Evolutionary conservation across 495 filamentous ascomycete species (phyloP).

Genomic region (Chaetomium cochliodes): DNA sequence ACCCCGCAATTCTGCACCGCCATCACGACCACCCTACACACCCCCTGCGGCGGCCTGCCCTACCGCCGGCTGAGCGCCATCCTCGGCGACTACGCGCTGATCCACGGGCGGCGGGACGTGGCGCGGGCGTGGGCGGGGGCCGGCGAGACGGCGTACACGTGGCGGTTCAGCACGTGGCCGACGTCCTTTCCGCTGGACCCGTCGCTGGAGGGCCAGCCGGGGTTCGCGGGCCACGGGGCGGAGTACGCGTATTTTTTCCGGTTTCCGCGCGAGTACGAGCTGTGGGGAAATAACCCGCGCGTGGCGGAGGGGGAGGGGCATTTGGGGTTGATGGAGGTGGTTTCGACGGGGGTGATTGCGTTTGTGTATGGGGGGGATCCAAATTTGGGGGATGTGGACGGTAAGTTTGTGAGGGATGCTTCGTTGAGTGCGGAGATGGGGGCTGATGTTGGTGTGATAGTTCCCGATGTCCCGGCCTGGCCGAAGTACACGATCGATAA

Average conservation of each 20-base stretch:
- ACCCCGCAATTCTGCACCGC: not conserved
- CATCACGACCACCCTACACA: not conserved
- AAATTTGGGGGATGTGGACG: not conserved
- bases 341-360: not conserved
- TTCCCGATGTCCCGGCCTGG: not conserved
- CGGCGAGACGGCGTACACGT: not conserved
- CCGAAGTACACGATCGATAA: not conserved
- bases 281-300: not conserved
- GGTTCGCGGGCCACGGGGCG: not conserved
- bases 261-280: not conserved
- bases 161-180: not conserved
- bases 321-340: not conserved
- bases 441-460: not conserved
- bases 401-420: not conserved
- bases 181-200: not conserved
- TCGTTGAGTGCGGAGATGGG: not conserved
- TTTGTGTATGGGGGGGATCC: not conserved
- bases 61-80: not conserved
- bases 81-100: not conserved
- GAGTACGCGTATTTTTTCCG: not conserved
- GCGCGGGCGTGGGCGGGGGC: not conserved
- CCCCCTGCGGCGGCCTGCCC: not conserved
- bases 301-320: not conserved
- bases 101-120: not conserved
- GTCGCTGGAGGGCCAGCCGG: not conserved